Percentiles rank a stretch among this genome's conserved stretches.
Evolutionary conservation across 164 flowering plant genomes (phyloP).

Genomic region (Magnolia officinalis): DNA sequence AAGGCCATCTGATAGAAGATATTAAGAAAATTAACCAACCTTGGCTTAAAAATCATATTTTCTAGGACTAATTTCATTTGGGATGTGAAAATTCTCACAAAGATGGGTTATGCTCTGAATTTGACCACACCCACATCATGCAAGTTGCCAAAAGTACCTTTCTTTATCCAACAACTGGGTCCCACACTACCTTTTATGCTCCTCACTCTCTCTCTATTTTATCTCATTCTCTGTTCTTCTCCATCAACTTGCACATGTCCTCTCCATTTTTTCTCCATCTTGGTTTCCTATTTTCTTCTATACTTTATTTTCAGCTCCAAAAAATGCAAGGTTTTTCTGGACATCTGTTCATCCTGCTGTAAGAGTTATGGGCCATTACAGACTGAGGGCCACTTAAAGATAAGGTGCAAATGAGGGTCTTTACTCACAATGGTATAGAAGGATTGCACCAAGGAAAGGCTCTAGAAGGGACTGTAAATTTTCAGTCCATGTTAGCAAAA

Average conservation of each 20-base stretch:
- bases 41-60: not conserved
- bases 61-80: not conserved
- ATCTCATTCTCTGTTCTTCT: not conserved
- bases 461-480: not conserved
- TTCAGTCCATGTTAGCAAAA: not conserved
- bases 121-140: not conserved
- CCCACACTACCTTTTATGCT: not conserved
- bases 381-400: constrained; percentile 22
- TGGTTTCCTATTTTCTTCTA: not conserved
- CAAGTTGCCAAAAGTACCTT: not conserved
- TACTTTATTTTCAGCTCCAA: constrained; percentile 1
- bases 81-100: not conserved
- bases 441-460: not conserved
- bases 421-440: not conserved
- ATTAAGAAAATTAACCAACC: not conserved
- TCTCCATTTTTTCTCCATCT: not conserved
- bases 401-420: constrained; percentile 13
- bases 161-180: not conserved
- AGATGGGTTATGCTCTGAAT: not conserved
- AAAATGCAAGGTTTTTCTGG: constrained; percentile 1
- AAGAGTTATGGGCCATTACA: constrained; percentile 9
- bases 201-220: not conserved
- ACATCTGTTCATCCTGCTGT: constrained; percentile 1
- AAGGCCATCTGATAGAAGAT: not conserved
- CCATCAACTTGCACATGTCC: constrained; percentile 1